Percentiles rank a stretch among this genome's conserved stretches.
Evolutionary conservation across 306 rosid genomes (phyloP).

Genomic region (barrel medic (Medicago truncatula)): MtrunA17r5.0-ANR NC_053042.1:15404001-15404500

Average conservation of each 20-base stretch:
- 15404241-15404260: slow-evolving; percentile 65
- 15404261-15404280: slow-evolving; percentile 72
- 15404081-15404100: slow-evolving; percentile 75
- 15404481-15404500: slow-evolving; percentile 50
- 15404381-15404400: slow-evolving; percentile 57
- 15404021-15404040: slow-evolving; percentile 66
- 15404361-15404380: slow-evolving; percentile 72
- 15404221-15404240: slow-evolving; percentile 96
- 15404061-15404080: slow-evolving; percentile 69
- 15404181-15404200: slow-evolving; percentile 72
- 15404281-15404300: slow-evolving; percentile 80
- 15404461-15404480: slow-evolving; percentile 51
- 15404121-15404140: slow-evolving; percentile 79
- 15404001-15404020: slow-evolving; percentile 79
- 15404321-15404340: slow-evolving; percentile 77
- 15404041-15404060: slow-evolving; percentile 69
- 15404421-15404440: slow-evolving; percentile 68
- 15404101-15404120: slow-evolving; percentile 90
- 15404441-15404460: slow-evolving; percentile 43
- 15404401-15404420: slow-evolving; percentile 77
- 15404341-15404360: slow-evolving; percentile 61
- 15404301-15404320: slow-evolving; percentile 81
- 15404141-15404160: slow-evolving; percentile 66
- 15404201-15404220: slow-evolving; percentile 85
- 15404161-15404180: slow-evolving; percentile 63